Percentiles rank a stretch among this genome's conserved stretches.
phyloP scores from a whole-genome alignment of 2,329 filamentous ascomycete species.

The Ophiognomonia clavigignenti-juglandacearum region DNA sequence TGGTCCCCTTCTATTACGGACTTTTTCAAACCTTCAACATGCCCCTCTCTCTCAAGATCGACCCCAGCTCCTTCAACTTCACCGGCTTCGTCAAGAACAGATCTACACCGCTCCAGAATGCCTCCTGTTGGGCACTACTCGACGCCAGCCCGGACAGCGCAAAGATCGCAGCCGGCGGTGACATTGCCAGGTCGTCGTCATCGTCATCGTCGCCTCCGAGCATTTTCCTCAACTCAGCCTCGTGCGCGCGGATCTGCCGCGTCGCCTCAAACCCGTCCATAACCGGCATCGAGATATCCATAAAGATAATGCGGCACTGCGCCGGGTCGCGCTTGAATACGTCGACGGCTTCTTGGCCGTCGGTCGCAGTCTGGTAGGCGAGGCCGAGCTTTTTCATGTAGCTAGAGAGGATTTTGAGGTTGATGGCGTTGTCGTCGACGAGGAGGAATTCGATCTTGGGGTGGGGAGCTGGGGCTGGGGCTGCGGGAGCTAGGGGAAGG shows the following conservation, averaged over 20 bases:
- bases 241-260: constrained; percentile 22
- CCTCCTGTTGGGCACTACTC: constrained; percentile 37
- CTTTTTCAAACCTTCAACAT: neutral
- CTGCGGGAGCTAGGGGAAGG: neutral
- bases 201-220: no score
- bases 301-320: constrained; percentile 40
- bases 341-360: no score
- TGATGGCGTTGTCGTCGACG: constrained; percentile 2
- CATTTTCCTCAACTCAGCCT: constrained; percentile 15
- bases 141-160: constrained; percentile 42
- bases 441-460: neutral
- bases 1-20: no score
- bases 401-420: constrained; percentile 17
- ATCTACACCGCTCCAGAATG: constrained; percentile 39
- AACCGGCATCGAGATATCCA: constrained; percentile 34
- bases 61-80: constrained; percentile 21
- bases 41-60: neutral
- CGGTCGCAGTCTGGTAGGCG: constrained; percentile 33
- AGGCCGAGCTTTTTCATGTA: constrained; percentile 32
- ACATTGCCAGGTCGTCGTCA: no score
- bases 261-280: constrained; percentile 27
- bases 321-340: constrained; percentile 26
- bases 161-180: constrained; percentile 33
- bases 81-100: constrained; percentile 45
- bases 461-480: neutral